Base-by-base conservation (phyloP, 1,284 basidiomycete genomes). In the Somion occarium region DNA sequence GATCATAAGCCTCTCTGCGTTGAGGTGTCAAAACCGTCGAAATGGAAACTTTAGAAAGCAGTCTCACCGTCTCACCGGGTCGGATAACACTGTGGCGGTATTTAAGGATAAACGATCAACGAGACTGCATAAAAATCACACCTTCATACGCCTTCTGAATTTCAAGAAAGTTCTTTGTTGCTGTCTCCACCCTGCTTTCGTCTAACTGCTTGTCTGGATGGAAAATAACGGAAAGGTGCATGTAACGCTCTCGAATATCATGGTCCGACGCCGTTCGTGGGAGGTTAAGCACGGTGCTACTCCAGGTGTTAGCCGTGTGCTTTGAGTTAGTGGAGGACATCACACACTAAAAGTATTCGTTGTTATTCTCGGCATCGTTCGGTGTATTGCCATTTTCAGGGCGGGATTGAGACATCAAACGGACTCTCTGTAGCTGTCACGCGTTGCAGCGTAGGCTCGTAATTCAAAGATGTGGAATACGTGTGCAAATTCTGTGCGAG, bases 171-270 rank as follows among this genome's bases (percentile, higher is more conserved):
- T 77, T 75, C 43, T 77, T 72, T 23, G 80, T 77, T 2, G 90
- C 88, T 1, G 79, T 74, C 34, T 70, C 73, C 64, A 82, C 85
- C 52, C 75, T 69, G 3, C 67, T 62, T 48, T 80, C 74, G 59
- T 82, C 79, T n/a, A 70, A 75, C 56, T 92, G 88, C 62, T 87
- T 91, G 74, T 93, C 91, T 2, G 91, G 91, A 59, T 93, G 90
- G 52, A 91, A 88, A n/a, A 85, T 68, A n/a, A 91, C 73, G 1
- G 88, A 91, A 23, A 91, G 66, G 9, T 79, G 67, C 46, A 78
- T 74, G 64, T 91, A 86, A 43, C 84, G 76, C 53, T 91, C 89
- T 47, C 85, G 78, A 56, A 91, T 83, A 59, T 89, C 84, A 49
- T 72, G 69, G 46, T 80, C 75, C 1, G 83, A 78, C 0, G 89